These are phyloP conservation scores for Penicillium italicum DNA, from an alignment of 2,329 filamentous ascomycete genomes.

Conservation along the genomic window DNA sequence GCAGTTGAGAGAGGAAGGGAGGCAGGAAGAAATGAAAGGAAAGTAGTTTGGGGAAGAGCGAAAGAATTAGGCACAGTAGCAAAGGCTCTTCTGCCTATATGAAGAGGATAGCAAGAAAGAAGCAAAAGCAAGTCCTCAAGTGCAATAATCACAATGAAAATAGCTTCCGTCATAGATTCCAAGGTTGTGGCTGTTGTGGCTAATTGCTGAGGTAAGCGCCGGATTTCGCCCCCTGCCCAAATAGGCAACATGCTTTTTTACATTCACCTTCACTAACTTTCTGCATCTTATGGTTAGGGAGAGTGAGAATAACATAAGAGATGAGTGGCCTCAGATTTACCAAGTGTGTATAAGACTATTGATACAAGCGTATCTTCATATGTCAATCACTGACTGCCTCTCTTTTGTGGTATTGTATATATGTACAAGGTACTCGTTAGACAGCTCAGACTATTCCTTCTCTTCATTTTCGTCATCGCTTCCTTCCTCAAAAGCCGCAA, in stretches of 20 bases:
- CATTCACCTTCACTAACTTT: neutral
- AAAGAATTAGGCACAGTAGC: neutral
- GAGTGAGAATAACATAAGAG: neutral
- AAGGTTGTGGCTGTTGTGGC: slow-evolving; percentile 11
- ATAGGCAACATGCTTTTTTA: neutral
- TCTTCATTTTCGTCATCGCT: slow-evolving; percentile 3
- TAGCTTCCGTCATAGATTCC: slow-evolving; percentile 18
- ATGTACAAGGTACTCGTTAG: neutral
- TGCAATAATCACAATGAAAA: slow-evolving; percentile 14
- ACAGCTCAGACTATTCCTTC: neutral
- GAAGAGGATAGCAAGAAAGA: neutral
- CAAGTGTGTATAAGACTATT: neutral
- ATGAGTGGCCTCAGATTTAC: too few species aligned
- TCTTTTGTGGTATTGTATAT: neutral
- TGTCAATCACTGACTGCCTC: neutral
- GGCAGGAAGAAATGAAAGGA: slow-evolving; percentile 4
- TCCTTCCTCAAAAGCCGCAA: slow-evolving; percentile 1
- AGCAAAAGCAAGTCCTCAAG: neutral
- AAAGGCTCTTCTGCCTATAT: slow-evolving; percentile 2
- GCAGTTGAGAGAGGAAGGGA: neutral
- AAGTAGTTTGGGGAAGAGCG: slow-evolving; percentile 1
- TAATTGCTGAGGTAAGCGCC: neutral
- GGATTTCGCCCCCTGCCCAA: neutral
- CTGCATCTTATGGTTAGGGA: neutral
- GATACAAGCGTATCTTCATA: neutral